Conservation (phyloP, 495 filamentous ascomycete genomes). For the Oidiodendron maius region DNA sequence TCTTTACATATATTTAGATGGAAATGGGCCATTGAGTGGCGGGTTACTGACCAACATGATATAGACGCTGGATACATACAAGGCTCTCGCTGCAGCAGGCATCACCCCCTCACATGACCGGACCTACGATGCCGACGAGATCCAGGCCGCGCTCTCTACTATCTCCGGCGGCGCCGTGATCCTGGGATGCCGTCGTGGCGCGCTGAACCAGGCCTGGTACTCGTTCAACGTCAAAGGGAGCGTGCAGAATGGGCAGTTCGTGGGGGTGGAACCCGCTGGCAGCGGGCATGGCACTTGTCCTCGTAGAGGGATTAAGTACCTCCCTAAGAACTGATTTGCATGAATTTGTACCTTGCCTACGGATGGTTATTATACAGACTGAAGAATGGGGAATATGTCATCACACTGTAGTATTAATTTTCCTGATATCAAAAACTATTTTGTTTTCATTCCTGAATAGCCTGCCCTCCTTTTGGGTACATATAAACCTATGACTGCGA, state of each 20-base stretch:
- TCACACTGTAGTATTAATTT: too few species aligned
- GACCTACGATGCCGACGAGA: slow-evolving; percentile 59
- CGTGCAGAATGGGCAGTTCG: slow-evolving; percentile 69
- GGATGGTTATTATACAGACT: too few species aligned
- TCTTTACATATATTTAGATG: too few species aligned
- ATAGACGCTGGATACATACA: slow-evolving; percentile 35
- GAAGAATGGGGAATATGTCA: too few species aligned
- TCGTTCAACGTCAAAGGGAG: slow-evolving; percentile 74
- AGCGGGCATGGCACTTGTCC: slow-evolving; percentile 17
- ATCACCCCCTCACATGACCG: slow-evolving; percentile 55
- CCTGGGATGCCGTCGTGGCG: slow-evolving; percentile 54
- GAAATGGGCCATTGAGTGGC: too few species aligned
- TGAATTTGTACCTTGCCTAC: too few species aligned
- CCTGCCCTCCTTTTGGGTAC: too few species aligned
- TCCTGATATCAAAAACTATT: too few species aligned
- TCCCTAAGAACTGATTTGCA: too few species aligned
- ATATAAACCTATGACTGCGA: background rate
- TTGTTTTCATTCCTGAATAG: too few species aligned
- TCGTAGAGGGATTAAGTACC: slow-evolving; percentile 18
- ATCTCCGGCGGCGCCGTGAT: slow-evolving; percentile 63
- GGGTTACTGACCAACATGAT: too few species aligned
- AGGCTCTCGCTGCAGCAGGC: slow-evolving; percentile 54
- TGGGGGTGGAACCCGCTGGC: slow-evolving; percentile 50
- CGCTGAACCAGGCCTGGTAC: slow-evolving; percentile 79
- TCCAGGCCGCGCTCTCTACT: slow-evolving; percentile 55